Evolutionary conservation across 176 grass and related monocot species (phyloP), one percentile per base, ranked within the genome.

Genomic region (Carex parvula): DNA sequence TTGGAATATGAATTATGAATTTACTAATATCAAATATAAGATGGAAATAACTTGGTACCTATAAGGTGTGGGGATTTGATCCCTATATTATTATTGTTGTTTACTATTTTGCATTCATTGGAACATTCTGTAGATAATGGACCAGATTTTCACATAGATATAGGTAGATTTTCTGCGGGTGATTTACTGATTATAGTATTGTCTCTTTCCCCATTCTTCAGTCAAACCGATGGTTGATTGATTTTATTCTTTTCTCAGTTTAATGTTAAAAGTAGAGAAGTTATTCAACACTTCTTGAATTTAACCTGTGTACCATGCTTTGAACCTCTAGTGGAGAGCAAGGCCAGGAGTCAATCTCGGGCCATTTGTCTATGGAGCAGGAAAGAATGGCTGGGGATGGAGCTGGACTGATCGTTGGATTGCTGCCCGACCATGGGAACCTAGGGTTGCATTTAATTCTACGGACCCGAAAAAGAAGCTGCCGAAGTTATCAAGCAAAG

Each of bases 371-470:
- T 98, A 95, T 8, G 93, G 92, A 71, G 81, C 91, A 0, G 88
- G 88, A 1, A 98, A 98, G 52, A 85, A 88, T 63, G 91, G 86
- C 63, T 98, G 96, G 96, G 96, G 93, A 41, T 98, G 96, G 96
- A 98, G 93, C 72, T 98, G 96, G 96, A 88, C 87, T 84, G 96
- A 93, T 60, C 89, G 91, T 41, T 98, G 96, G 96, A 95, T 95
- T 6, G 89, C 96, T 8, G 92, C 88, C 21, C 89, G 92, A 12
- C 96, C 96, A 85, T 98, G 93, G 96, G 92, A 98, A 84, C 90
- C 96, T 18, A 89, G 92, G 64, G 85, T 82, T 48, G 32, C 90
- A 57, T 81, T 88, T 39, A 81, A 90, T 14, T 86, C 89, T 2
- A 83, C 65, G 30, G 92, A 84, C 79, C 18, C 57, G 0, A 92